Conservation (phyloP, 495 filamentous ascomycete genomes). For the Xeromyces bisporus region DNA sequence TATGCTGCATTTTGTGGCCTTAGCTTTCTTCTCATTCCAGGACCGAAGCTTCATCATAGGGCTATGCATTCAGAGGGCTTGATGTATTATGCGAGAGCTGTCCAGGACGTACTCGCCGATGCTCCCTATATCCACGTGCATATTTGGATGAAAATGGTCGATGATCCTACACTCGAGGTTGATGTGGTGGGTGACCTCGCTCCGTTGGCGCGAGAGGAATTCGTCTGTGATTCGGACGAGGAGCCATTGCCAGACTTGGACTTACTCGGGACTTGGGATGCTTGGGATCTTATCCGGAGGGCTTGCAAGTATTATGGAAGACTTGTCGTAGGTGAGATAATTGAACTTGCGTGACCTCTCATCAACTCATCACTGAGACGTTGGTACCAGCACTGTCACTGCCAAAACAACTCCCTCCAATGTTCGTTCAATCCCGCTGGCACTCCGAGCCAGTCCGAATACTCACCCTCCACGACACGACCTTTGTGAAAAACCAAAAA, state of each 20-base stretch:
- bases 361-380: background rate
- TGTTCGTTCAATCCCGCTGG: slow-evolving; percentile 71
- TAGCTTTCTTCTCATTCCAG: slow-evolving; percentile 63
- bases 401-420: slow-evolving; percentile 59
- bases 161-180: slow-evolving; percentile 33
- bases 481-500: slow-evolving; percentile 62
- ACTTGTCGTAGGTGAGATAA: slow-evolving; percentile 69
- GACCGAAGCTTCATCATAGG: slow-evolving; percentile 43
- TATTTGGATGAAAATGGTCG: slow-evolving; percentile 67
- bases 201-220: slow-evolving; percentile 40
- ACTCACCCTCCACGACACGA: slow-evolving; percentile 45
- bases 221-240: slow-evolving; percentile 19
- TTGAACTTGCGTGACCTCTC: background rate
- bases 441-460: slow-evolving; percentile 81
- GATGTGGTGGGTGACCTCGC: slow-evolving; percentile 40
- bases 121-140: slow-evolving; percentile 63
- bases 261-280: slow-evolving; percentile 71
- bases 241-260: slow-evolving; percentile 30
- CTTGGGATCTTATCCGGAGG: slow-evolving; percentile 76
- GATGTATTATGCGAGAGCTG: slow-evolving; percentile 65
- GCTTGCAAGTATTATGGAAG: slow-evolving; percentile 71
- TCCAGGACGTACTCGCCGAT: slow-evolving; percentile 59
- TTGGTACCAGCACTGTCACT: slow-evolving; percentile 48
- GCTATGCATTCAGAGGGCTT: slow-evolving; percentile 28
- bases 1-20: slow-evolving; percentile 92